Percentiles rank a stretch among this genome's conserved stretches.
These are phyloP conservation scores for Claviceps sp. DNA, from an alignment of 2,329 filamentous ascomycete genomes.

Conservation along the genomic window DNA sequence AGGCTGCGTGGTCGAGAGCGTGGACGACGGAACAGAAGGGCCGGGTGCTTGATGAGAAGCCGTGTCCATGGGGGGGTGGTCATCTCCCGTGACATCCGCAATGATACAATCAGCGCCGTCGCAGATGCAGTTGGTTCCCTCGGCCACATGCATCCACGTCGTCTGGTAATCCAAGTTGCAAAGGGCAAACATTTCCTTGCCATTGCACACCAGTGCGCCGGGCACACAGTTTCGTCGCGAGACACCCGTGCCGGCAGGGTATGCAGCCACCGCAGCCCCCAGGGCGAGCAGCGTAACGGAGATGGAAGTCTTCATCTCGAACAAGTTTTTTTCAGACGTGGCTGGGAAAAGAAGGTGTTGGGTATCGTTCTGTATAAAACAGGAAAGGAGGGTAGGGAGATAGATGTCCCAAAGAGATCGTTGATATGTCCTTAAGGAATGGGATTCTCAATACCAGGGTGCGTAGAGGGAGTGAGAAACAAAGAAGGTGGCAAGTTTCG, in stretches of 20 bases:
- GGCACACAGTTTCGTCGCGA: background rate
- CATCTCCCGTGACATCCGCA: background rate
- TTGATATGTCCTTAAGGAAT: too few relatives aligned
- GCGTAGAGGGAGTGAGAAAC: too few relatives aligned
- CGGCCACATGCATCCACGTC: background rate
- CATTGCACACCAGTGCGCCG: slow-evolving; percentile 3
- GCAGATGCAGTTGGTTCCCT: slow-evolving; percentile 1
- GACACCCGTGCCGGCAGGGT: background rate
- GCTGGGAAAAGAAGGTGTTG: too few relatives aligned
- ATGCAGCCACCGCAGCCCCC: slow-evolving; percentile 1
- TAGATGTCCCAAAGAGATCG: too few relatives aligned
- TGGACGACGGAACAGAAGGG: background rate
- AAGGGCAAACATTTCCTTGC: background rate
- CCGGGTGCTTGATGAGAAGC: background rate
- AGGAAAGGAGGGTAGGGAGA: too few relatives aligned
- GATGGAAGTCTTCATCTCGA: background rate
- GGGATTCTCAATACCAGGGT: background rate
- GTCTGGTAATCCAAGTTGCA: background rate
- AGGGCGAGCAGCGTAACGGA: background rate
- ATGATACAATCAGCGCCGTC: background rate
- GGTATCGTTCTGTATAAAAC: too few relatives aligned
- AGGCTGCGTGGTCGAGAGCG: background rate
- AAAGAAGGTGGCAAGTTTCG: too few relatives aligned
- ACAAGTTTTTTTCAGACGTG: too few relatives aligned
- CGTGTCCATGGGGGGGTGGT: background rate